phyloP scores from a whole-genome alignment of 2,329 filamentous ascomycete genomes.

The Fusarium secorum region DNA sequence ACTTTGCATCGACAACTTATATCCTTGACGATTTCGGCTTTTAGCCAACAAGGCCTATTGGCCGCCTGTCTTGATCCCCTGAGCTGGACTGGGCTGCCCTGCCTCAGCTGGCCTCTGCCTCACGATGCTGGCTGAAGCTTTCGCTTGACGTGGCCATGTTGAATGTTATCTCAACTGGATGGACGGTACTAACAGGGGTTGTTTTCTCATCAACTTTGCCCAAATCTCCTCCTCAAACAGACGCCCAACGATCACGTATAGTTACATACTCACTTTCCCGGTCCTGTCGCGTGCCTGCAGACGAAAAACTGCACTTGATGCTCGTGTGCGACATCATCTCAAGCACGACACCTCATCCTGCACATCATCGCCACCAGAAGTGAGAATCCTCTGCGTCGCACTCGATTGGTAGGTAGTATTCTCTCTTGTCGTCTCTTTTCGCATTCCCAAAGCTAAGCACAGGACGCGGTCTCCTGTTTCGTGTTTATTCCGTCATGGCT shows the following conservation, averaged over 20 bases:
- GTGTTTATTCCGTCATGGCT: constrained; percentile 12
- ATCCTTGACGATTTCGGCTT: neutral
- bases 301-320: constrained; percentile 13
- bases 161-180: constrained; percentile 21
- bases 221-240: constrained; percentile 5
- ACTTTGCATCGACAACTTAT: neutral
- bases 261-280: neutral
- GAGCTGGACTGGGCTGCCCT: constrained; percentile 1
- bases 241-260: constrained; percentile 4
- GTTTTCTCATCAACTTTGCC: constrained; percentile 16
- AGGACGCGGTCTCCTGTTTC: constrained; percentile 3
- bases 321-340: constrained; percentile 33
- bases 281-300: constrained; percentile 31
- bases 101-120: constrained; percentile 20
- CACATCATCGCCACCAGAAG: constrained; percentile 34
- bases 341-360: constrained; percentile 36
- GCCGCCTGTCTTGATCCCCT: neutral
- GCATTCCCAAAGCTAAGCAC: neutral
- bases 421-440: constrained; percentile 30
- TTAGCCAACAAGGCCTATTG: neutral
- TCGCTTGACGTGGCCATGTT: constrained; percentile 19
- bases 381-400: constrained; percentile 3
- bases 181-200: neutral
- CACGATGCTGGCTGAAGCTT: neutral
- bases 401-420: constrained; percentile 8